Conservation (phyloP, 768 basidiomycete species). For the Rhodotorula graminis region DNA sequence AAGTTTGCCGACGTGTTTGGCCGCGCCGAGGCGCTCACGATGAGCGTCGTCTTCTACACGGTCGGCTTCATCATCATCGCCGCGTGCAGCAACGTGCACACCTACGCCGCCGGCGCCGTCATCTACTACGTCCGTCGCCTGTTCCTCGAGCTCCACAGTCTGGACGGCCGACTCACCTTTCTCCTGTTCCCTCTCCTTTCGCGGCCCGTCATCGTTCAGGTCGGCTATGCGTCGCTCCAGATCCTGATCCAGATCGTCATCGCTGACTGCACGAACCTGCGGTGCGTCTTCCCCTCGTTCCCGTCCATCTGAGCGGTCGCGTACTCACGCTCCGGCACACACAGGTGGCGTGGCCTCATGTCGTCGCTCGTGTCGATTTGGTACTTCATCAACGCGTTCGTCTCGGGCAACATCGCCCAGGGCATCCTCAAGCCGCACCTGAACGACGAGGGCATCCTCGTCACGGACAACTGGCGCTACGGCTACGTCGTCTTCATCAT, state of each 20-base stretch:
- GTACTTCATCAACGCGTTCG: conserved; percentile 47
- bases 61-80: conserved; percentile 51
- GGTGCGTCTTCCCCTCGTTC: conserved; percentile 6
- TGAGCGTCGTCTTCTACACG: conserved; percentile 61
- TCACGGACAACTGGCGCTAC: conserved; percentile 46
- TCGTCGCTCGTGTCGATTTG: conserved; percentile 39
- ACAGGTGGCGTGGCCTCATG: conserved; percentile 45
- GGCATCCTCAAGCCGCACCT: background rate
- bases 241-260: conserved; percentile 47
- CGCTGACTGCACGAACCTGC: conserved; percentile 49
- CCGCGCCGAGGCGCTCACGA: conserved; percentile 60
- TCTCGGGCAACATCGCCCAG: conserved; percentile 48
- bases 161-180: no score
- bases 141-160: no score
- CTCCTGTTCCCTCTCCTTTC: background rate
- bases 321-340: no score
- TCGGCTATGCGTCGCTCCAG: conserved; percentile 47
- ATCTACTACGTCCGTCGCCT: conserved; percentile 25
- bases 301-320: no score
- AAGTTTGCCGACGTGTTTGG: conserved; percentile 69
- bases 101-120: conserved; percentile 44
- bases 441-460: conserved; percentile 9
- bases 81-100: conserved; percentile 39
- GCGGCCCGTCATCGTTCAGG: background rate
- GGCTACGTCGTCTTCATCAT: conserved; percentile 50